Conservation (phyloP, 2,329 filamentous ascomycete species). For the Phialophora verrucosa region DNA sequence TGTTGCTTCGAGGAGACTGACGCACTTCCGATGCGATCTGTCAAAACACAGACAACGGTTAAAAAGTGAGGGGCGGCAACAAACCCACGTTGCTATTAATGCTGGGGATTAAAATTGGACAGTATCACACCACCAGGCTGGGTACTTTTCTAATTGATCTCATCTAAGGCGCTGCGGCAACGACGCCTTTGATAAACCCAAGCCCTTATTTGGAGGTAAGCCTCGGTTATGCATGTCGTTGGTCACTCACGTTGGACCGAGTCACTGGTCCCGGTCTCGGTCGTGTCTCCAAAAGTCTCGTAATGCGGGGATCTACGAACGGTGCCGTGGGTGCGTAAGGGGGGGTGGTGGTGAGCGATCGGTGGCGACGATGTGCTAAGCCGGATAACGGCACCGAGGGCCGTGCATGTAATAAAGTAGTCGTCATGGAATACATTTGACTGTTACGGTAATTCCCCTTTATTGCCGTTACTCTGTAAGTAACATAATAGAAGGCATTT, state of each 20-base stretch:
- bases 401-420: too few relatives aligned
- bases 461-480: too few relatives aligned
- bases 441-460: too few relatives aligned
- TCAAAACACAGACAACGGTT: neutral
- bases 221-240: neutral
- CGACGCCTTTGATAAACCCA: neutral
- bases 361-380: neutral
- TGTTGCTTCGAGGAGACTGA: neutral
- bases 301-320: slow-evolving; percentile 1
- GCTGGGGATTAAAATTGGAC: too few relatives aligned
- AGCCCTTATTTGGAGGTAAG: slow-evolving; percentile 5
- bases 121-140: neutral
- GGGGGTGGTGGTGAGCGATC: neutral
- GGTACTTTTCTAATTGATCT: neutral
- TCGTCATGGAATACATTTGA: too few relatives aligned
- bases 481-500: too few relatives aligned
- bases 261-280: neutral
- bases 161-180: neutral
- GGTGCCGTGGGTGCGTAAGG: too few relatives aligned
- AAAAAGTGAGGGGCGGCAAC: neutral
- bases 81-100: neutral
- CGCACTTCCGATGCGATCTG: neutral
- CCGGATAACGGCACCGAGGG: neutral
- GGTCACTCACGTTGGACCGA: too few relatives aligned
- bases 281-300: neutral